phyloP scores from a whole-genome alignment of 257 asterid genomes.

The Solanum commersonii region DNA sequence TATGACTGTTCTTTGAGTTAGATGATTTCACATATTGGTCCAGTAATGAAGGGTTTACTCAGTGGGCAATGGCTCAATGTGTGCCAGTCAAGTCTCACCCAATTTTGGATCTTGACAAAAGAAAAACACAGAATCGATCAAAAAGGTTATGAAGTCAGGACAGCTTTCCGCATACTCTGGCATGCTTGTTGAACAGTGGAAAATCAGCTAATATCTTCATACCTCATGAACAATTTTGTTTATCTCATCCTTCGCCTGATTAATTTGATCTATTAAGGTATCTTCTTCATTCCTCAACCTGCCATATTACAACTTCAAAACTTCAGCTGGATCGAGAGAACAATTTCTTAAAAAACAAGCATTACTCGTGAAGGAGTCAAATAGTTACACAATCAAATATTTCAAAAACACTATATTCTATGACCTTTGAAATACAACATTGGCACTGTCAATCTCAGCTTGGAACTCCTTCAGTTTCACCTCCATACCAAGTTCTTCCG shows the following conservation, averaged over 20 bases:
- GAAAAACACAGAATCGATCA: not conserved
- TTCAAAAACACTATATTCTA: not conserved
- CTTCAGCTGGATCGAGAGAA: constrained; percentile 17
- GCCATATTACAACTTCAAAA: constrained; percentile 9
- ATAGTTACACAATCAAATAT: not conserved
- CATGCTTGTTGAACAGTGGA: not conserved
- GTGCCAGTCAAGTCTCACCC: not conserved
- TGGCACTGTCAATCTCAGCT: constrained; percentile 40
- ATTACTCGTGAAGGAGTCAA: not conserved
- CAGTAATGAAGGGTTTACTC: not conserved
- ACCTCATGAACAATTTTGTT: constrained; percentile 41
- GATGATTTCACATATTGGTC: not conserved
- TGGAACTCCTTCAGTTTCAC: constrained; percentile 51
- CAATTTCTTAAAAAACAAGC: not conserved
- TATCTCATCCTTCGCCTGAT: constrained; percentile 32
- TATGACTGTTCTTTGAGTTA: not conserved
- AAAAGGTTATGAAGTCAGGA: not conserved
- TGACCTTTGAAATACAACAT: constrained; percentile 44
- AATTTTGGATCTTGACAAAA: not conserved
- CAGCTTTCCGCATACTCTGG: not conserved
- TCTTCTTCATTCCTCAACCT: constrained; percentile 69
- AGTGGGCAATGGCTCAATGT: not conserved
- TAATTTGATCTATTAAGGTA: constrained; percentile 20
- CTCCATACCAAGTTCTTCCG: constrained; percentile 72
- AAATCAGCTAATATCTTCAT: not conserved